These are phyloP conservation scores for Cercis canadensis DNA, from an alignment of 306 rosid genomes.

Conservation along the genomic window DNA sequence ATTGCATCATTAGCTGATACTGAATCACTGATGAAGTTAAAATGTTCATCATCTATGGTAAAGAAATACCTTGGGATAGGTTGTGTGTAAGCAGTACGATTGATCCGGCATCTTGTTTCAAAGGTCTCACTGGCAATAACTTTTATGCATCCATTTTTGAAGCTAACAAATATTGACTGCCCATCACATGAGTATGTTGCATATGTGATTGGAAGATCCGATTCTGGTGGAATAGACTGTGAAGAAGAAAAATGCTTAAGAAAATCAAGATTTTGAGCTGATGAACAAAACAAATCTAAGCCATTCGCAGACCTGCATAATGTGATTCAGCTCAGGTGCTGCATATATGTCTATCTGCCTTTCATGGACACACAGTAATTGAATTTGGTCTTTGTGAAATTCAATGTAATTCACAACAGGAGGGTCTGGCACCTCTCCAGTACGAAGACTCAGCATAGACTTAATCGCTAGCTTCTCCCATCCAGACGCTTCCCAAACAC, in stretches of 20 bases:
- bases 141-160: slow-evolving; percentile 30
- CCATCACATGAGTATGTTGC: slow-evolving; percentile 27
- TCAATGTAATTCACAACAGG: slow-evolving; percentile 31
- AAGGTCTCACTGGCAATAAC: background rate
- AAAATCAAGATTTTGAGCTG: background rate
- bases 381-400: slow-evolving; percentile 26
- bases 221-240: slow-evolving; percentile 21
- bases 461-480: slow-evolving; percentile 29
- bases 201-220: slow-evolving; percentile 22
- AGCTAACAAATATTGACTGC: slow-evolving; percentile 26
- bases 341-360: slow-evolving; percentile 25
- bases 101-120: slow-evolving; percentile 25
- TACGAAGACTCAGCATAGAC: background rate
- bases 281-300: background rate
- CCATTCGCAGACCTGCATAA: slow-evolving; percentile 8
- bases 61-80: slow-evolving; percentile 8
- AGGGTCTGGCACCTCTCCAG: slow-evolving; percentile 20
- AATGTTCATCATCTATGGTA: background rate
- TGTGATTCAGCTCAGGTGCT: slow-evolving; percentile 24
- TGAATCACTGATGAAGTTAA: background rate
- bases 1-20: slow-evolving; percentile 13
- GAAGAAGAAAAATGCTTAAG: background rate
- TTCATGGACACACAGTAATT: slow-evolving; percentile 15
- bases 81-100: slow-evolving; percentile 4
- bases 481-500: slow-evolving; percentile 24